These are phyloP conservation scores for Begonia peltatifolia DNA, from an alignment of 306 rosid species.

Conservation along the genomic window DNA sequence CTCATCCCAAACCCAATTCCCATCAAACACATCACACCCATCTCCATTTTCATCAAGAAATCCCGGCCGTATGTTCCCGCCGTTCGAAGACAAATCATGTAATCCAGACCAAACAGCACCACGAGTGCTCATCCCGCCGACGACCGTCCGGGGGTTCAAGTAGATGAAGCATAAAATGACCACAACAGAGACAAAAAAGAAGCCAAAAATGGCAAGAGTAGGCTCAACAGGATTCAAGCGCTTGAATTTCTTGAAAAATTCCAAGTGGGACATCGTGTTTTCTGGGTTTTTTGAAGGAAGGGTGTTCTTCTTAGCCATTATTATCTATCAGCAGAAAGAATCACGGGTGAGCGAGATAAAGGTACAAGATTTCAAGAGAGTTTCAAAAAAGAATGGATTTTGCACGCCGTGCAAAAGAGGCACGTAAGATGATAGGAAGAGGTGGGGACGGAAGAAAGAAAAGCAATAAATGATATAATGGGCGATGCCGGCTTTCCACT, in stretches of 20 bases:
- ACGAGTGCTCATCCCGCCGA: slow-evolving; percentile 16
- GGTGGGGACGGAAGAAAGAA: too few species aligned
- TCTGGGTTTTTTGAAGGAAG: slow-evolving; percentile 14
- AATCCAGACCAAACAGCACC: slow-evolving; percentile 19
- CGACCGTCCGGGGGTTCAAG: slow-evolving; percentile 28
- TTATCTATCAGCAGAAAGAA: slow-evolving; percentile 1
- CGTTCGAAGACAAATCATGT: slow-evolving; percentile 8
- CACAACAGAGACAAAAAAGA: slow-evolving; percentile 31
- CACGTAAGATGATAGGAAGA: too few species aligned
- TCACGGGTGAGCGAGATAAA: slow-evolving; percentile 1
- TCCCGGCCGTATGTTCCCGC: slow-evolving; percentile 13
- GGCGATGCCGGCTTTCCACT: too few species aligned
- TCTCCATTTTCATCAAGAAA: slow-evolving; percentile 38
- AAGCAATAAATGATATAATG: too few species aligned
- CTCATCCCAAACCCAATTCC: slow-evolving; percentile 91
- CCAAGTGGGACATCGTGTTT: slow-evolving; percentile 26
- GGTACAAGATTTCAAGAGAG: slow-evolving; percentile 4
- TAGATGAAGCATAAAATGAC: slow-evolving; percentile 40
- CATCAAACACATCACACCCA: slow-evolving; percentile 53
- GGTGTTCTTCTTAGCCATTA: slow-evolving; percentile 23
- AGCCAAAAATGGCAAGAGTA: slow-evolving; percentile 26
- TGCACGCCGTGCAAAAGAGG: too few species aligned
- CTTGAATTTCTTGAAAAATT: slow-evolving; percentile 42
- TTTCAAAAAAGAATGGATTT: too few species aligned
- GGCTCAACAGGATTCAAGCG: slow-evolving; percentile 51